Evolutionary conservation across 331 rosid genomes (phyloP).

Genomic region (Acacia pycnantha): DNA sequence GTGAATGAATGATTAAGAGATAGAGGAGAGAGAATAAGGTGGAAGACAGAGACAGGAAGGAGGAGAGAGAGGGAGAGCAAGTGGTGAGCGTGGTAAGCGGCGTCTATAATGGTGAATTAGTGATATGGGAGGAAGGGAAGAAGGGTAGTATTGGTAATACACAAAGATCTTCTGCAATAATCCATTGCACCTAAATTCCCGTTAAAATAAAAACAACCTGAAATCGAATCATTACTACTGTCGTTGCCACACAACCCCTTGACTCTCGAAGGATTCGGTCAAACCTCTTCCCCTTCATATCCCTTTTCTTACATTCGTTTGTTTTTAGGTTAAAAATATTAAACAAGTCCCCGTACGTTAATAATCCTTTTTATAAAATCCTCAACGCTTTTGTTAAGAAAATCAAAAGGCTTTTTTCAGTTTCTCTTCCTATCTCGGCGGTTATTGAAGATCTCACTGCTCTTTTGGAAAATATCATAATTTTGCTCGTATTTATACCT

Average conservation of each 20-base stretch:
- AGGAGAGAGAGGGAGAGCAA: background rate
- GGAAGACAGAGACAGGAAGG: background rate
- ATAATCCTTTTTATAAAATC: background rate
- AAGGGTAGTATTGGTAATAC: background rate
- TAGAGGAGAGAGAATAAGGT: background rate
- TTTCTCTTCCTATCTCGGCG: background rate
- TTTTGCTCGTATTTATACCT: background rate
- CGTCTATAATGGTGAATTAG: constrained; percentile 34
- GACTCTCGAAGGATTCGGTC: constrained; percentile 40
- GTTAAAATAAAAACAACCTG: constrained; percentile 18
- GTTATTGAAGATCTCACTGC: background rate
- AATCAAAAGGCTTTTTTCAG: background rate
- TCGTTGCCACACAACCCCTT: constrained; percentile 36
- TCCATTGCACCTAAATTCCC: background rate
- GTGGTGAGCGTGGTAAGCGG: constrained; percentile 43
- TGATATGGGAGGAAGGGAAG: background rate
- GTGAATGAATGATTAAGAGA: background rate
- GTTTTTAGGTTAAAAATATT: background rate
- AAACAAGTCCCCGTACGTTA: background rate
- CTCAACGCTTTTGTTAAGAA: background rate
- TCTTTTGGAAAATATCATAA: background rate
- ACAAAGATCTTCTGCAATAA: background rate
- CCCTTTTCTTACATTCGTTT: background rate
- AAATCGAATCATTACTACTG: constrained; percentile 34
- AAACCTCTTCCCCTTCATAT: constrained; percentile 32